Conservation (phyloP, 1,139 yeast genomes). For the Pichia sp. region DNA sequence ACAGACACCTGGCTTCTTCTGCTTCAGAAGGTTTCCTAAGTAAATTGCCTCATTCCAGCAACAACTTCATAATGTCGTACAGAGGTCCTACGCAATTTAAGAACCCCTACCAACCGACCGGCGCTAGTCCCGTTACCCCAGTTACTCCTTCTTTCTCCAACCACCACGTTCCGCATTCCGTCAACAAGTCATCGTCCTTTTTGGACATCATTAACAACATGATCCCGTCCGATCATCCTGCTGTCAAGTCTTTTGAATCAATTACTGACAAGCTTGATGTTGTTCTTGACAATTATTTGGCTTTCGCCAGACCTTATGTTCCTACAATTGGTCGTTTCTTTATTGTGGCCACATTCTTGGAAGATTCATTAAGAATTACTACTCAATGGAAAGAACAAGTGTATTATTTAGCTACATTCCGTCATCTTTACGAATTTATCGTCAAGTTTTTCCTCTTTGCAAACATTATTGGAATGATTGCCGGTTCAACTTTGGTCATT, state of each 20-base stretch:
- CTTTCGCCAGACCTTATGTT: constrained; percentile 61
- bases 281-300: constrained; percentile 40
- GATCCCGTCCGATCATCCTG: constrained; percentile 28
- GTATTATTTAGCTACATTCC: constrained; percentile 71
- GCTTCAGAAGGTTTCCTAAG: too few relatives aligned
- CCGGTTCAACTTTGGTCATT: constrained; percentile 68
- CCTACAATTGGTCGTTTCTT: constrained; percentile 86
- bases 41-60: too few relatives aligned
- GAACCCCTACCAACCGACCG: too few relatives aligned
- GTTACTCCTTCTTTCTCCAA: background rate
- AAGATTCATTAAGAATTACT: constrained; percentile 78
- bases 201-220: constrained; percentile 24
- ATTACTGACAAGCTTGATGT: constrained; percentile 42
- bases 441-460: constrained; percentile 61
- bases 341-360: constrained; percentile 91
- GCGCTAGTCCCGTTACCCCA: too few relatives aligned
- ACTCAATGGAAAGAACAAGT: constrained; percentile 93
- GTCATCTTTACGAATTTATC: constrained; percentile 73
- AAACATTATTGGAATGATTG: constrained; percentile 66
- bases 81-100: constrained; percentile 4
- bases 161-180: constrained; percentile 8
- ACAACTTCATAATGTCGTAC: too few relatives aligned
- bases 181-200: constrained; percentile 9
- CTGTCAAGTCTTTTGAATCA: constrained; percentile 42
- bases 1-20: too few relatives aligned